Base-by-base conservation (phyloP, 2,329 filamentous ascomycete genomes). In the Alternaria sp. region DNA sequence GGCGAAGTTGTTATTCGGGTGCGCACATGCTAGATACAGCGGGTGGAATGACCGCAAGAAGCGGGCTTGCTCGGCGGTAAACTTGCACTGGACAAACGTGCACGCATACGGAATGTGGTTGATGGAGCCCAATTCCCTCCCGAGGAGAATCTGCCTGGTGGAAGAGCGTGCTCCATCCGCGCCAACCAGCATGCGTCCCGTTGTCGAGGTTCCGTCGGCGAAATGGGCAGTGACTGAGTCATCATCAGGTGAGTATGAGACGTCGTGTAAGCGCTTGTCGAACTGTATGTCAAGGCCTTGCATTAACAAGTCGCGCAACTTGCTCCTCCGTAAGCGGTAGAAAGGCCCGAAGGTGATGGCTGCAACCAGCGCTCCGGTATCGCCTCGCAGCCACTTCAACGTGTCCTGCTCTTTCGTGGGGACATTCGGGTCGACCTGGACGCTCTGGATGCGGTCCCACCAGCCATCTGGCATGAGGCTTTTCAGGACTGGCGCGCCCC, bases 401-500 rank as follows among this genome's bases (percentile, higher is more conserved):
- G 73, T 74, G 61, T 79, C 78, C n/a, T 72, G 60, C 12, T 75
- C 74, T 46, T 77, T 76, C 8, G 78, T 78, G 8, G 75, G 77
- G 43, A 71, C 68, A 78, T 84, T 69, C 15, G 90, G 80, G 71
- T 91, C 84, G 47, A 87, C 87, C 83, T 54, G 81, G 75, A 60
- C 79, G 75, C 11, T 85, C 84, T 70, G 87, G 83, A 61, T 80
- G 75, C n/a, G 83, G 79, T 72, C 87, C 60, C 71, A 90, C 85
- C 69, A 75, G 12, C 84, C 76, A 0, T 85, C 75, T 0, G 87
- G 85, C 26, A 90, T 78, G 21, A 89, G 79, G 8, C 80, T 72
- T 47, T 84, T 81, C 44, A 90, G 79, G 2, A 81, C 82, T 0
- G 84, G 81, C 8, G 89, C 81, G 5, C 86, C 87, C 88, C 88